Percentiles rank a stretch among this genome's conserved stretches.
These are phyloP conservation scores for Meripilus lineatus DNA, from an alignment of 1,284 basidiomycete species.

Conservation along the genomic window DNA sequence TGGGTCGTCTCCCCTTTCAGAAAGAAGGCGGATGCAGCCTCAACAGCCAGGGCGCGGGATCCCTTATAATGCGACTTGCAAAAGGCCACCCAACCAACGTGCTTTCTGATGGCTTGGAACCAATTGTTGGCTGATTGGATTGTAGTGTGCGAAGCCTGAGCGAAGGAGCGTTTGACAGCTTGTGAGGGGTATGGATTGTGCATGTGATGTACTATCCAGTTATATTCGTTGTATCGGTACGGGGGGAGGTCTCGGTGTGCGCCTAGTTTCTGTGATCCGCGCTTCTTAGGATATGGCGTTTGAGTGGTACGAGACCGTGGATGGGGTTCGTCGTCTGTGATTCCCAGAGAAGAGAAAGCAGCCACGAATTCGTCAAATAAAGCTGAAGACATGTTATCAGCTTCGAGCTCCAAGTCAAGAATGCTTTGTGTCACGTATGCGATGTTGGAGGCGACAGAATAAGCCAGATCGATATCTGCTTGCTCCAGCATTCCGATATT, in stretches of 20 bases:
- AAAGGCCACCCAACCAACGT: slow-evolving; percentile 14
- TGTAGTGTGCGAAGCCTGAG: slow-evolving; percentile 1
- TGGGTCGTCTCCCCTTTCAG: not conserved
- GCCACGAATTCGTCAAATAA: not conserved
- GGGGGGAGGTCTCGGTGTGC: too few species aligned
- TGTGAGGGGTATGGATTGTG: slow-evolving; percentile 19
- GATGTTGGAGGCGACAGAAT: slow-evolving; percentile 8
- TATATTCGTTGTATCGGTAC: slow-evolving; percentile 6
- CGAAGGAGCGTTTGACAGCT: slow-evolving; percentile 9
- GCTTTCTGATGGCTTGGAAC: slow-evolving; percentile 13
- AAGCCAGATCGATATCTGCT: slow-evolving; percentile 2
- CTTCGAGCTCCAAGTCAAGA: too few species aligned
- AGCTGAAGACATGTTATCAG: not conserved
- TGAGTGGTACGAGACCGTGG: too few species aligned
- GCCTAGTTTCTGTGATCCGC: too few species aligned
- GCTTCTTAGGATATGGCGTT: too few species aligned
- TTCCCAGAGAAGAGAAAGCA: too few species aligned
- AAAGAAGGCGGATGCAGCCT: slow-evolving; percentile 8
- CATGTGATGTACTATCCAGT: slow-evolving; percentile 14
- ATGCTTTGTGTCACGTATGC: too few species aligned
- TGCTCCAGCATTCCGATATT: too few species aligned
- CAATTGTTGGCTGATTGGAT: slow-evolving; percentile 8
- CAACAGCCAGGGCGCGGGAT: slow-evolving; percentile 9
- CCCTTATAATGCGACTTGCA: slow-evolving; percentile 12
- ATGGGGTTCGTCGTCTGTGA: too few species aligned